Conservation (phyloP, 2,329 filamentous ascomycete species). For the Pseudogymnoascus sp. region DNA sequence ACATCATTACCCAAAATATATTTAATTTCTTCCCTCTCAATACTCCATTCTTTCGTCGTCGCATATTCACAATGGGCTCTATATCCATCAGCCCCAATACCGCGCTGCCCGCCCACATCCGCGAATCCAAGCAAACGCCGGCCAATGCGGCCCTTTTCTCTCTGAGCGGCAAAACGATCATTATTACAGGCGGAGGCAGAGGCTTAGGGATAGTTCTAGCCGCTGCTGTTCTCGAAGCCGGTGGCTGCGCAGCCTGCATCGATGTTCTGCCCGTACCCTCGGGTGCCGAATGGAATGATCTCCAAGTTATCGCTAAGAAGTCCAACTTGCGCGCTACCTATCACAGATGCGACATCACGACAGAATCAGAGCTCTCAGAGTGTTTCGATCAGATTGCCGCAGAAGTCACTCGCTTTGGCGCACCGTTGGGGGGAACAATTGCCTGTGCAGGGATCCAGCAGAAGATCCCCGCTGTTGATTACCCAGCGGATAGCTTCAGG, state of each 20-base stretch:
- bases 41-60: background rate
- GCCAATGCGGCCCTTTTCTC: conserved; percentile 33
- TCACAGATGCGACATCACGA: conserved; percentile 38
- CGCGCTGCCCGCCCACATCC: conserved; percentile 14
- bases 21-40: background rate
- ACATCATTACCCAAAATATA: background rate
- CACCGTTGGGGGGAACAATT: conserved; percentile 20
- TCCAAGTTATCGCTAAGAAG: background rate
- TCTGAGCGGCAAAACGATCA: conserved; percentile 35
- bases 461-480: conserved; percentile 38
- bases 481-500: conserved; percentile 48
- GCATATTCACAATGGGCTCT: background rate
- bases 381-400: conserved; percentile 19
- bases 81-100: conserved; percentile 12
- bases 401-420: background rate
- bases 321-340: conserved; percentile 22
- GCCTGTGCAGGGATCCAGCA: conserved; percentile 43
- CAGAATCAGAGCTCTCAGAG: conserved; percentile 32
- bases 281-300: conserved; percentile 31
- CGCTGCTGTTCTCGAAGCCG: conserved; percentile 39
- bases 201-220: conserved; percentile 43
- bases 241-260: conserved; percentile 40
- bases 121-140: conserved; percentile 27
- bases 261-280: conserved; percentile 35
- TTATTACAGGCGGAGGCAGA: conserved; percentile 42